Conservation (phyloP, 805 yeast genomes). For the Sungouiella thailandica region DNA sequence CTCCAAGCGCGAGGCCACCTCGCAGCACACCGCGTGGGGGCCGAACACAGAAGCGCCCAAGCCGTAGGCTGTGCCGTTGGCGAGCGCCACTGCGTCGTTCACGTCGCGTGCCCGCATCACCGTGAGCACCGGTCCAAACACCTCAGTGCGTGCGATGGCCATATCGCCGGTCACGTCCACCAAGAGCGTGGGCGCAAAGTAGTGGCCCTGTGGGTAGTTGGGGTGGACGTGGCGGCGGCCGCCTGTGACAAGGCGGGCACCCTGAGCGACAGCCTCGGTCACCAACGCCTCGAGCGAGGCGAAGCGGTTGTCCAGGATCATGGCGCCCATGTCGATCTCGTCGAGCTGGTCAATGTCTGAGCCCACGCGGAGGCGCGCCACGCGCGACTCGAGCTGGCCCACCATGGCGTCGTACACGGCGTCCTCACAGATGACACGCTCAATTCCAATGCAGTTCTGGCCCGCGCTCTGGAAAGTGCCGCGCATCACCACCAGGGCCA, state of each 20-base stretch:
- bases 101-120: conserved; percentile 66
- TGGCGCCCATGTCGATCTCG: conserved; percentile 94
- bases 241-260: conserved; percentile 79
- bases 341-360: conserved; percentile 89
- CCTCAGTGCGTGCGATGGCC: conserved; percentile 84
- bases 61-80: conserved; percentile 85
- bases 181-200: conserved; percentile 84
- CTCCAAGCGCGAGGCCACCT: conserved; percentile 57
- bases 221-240: conserved; percentile 83
- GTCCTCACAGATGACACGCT: conserved; percentile 81
- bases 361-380: conserved; percentile 67
- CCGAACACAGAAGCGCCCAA: conserved; percentile 92
- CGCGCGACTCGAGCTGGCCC: conserved; percentile 49
- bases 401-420: conserved; percentile 61
- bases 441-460: conserved; percentile 97
- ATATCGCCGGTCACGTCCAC: conserved; percentile 71
- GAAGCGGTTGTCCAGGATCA: conserved; percentile 77
- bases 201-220: conserved; percentile 92
- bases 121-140: conserved; percentile 88
- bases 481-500: conserved; percentile 73
- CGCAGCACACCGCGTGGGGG: conserved; percentile 49
- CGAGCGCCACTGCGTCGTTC: conserved; percentile 66
- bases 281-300: conserved; percentile 61
- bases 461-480: conserved; percentile 98
- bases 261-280: conserved; percentile 66